Conservation (phyloP, 305 asterid genomes). For the Solanum chacoense region DNA sequence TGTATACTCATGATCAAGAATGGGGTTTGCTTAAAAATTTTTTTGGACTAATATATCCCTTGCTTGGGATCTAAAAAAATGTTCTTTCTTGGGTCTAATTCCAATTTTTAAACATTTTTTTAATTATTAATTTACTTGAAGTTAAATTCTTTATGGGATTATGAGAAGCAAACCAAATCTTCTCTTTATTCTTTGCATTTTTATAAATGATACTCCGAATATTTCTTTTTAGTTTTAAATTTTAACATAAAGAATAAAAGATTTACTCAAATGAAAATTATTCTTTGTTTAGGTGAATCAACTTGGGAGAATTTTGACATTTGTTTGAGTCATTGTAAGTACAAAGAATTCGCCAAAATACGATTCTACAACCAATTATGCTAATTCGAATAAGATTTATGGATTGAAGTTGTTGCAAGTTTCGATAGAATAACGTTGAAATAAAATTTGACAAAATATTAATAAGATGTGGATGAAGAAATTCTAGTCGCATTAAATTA, state of each 20-base stretch:
- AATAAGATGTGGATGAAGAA: too few relatives aligned
- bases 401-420: neutral
- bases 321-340: neutral
- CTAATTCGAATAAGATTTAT: neutral
- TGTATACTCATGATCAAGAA: slow-evolving; percentile 15
- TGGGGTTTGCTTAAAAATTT: neutral
- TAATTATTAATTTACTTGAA: neutral
- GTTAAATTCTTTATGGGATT: neutral
- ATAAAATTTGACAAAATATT: neutral
- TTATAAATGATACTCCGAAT: neutral
- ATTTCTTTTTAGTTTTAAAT: neutral
- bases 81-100: slow-evolving; percentile 7
- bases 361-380: neutral
- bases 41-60: neutral
- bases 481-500: too few relatives aligned
- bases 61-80: slow-evolving; percentile 13
- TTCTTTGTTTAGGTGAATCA: neutral
- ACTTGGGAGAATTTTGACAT: neutral
- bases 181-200: neutral
- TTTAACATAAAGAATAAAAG: neutral
- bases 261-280: neutral
- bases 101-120: neutral
- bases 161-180: neutral
- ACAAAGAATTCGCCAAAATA: neutral
- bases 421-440: neutral